Evolutionary conservation across 805 yeast genomes (phyloP).

Genomic region (Barnettozyma salicaria): DNA sequence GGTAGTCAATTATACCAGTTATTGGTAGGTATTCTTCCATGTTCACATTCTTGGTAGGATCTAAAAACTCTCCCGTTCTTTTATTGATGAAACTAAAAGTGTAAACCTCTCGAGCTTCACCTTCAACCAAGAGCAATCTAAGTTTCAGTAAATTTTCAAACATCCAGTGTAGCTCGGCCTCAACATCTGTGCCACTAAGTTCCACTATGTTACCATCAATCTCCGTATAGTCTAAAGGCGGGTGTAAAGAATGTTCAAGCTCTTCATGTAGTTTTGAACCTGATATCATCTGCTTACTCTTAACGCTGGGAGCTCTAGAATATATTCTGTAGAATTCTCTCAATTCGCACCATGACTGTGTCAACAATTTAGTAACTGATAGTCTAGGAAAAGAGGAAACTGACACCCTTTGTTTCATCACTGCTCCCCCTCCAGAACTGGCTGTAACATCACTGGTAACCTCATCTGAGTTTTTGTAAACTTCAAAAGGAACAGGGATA

Average conservation of each 20-base stretch:
- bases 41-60: slow-evolving; percentile 15
- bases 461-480: slow-evolving; percentile 9
- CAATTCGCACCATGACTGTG: slow-evolving; percentile 66
- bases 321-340: slow-evolving; percentile 47
- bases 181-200: background rate
- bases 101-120: slow-evolving; percentile 59
- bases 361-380: slow-evolving; percentile 55
- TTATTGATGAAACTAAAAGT: slow-evolving; percentile 29
- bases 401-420: background rate
- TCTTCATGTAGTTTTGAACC: slow-evolving; percentile 45
- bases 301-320: slow-evolving; percentile 33
- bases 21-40: slow-evolving; percentile 32
- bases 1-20: slow-evolving; percentile 60
- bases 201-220: too few species aligned
- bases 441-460: too few species aligned
- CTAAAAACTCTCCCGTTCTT: slow-evolving; percentile 11
- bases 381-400: slow-evolving; percentile 31
- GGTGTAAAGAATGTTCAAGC: slow-evolving; percentile 45
- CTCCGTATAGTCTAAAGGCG: slow-evolving; percentile 12
- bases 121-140: slow-evolving; percentile 35
- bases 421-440: too few species aligned
- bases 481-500: slow-evolving; percentile 17
- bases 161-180: slow-evolving; percentile 1
- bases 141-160: slow-evolving; percentile 38
- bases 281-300: slow-evolving; percentile 35